Base-by-base conservation (phyloP, 108 stramenopile genomes). In the Skeletonema menzelii region DNA sequence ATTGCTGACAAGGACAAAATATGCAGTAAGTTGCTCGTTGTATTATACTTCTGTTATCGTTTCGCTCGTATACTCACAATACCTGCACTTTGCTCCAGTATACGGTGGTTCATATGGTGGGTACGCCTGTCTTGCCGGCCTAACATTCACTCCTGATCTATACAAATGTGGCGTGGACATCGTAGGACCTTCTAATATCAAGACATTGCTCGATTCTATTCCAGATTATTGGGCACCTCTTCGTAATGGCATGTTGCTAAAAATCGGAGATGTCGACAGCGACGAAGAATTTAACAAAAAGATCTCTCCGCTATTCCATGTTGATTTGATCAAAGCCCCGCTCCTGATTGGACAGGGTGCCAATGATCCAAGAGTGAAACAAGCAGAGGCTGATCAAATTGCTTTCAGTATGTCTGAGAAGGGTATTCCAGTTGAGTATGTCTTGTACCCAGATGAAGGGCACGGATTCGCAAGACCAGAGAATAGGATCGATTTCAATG, bases 121-220 rank as follows among this genome's bases (percentile, higher is more conserved):
- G 26, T 88, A 88, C 68, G 84, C 84, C 15, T 83, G 82, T 38
- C 62, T 88, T 17, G 87, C 87, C 38, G 87, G 84, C 2, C 49
- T 86, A 49, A 77, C 88, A 2, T 88, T 88, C 56, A 86, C 85
- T 20, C 88, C 88, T 26, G 88, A 88, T 49, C 31, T 85, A 17
- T 89, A 85, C 64, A 75, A 73, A 62, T 86, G 85, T 61, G 88
- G 88, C 37, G 88, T 88, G 0, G 85, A 86, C 30, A 88, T 88
- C 65, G 85, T 86, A 27, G 88, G 77, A 19, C 88, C 88, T 26
- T 85, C 84, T 4, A 86, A 88, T 57, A 80, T 86, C 37, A 88
- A 86, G 46, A 87, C 84, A 11, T 56, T 87, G 20, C 70, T 89
- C 6, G 84, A 86, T 62, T 64, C 65, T 31, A 84, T 89, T 32